These are phyloP conservation scores for Exophiala lecanii-corni DNA, from an alignment of 2,329 filamentous ascomycete genomes.

Conservation along the genomic window DNA sequence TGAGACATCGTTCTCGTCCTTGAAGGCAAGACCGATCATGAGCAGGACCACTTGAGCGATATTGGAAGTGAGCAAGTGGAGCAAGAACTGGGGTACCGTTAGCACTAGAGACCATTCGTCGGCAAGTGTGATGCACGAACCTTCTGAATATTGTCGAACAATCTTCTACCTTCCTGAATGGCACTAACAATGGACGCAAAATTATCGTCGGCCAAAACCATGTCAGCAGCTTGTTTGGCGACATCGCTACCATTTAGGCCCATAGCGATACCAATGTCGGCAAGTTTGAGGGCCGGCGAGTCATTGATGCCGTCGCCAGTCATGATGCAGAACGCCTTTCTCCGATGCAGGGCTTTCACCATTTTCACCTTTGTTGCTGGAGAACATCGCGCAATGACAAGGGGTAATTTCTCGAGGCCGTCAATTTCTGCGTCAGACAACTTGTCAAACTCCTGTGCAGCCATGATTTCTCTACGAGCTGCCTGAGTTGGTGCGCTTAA, in stretches of 20 bases:
- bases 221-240: slow-evolving; percentile 82
- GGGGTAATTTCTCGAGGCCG: slow-evolving; percentile 52
- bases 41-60: slow-evolving; percentile 79
- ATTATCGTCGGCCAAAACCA: slow-evolving; percentile 77
- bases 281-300: slow-evolving; percentile 63
- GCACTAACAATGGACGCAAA: slow-evolving; percentile 76
- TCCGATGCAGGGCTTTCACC: slow-evolving; percentile 10
- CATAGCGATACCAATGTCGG: slow-evolving; percentile 92
- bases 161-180: slow-evolving; percentile 71
- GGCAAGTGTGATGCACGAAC: not conserved
- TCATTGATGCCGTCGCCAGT: slow-evolving; percentile 85
- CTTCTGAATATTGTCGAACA: slow-evolving; percentile 75
- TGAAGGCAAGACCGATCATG: slow-evolving; percentile 74
- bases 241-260: slow-evolving; percentile 71
- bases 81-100: slow-evolving; percentile 57
- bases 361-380: slow-evolving; percentile 17
- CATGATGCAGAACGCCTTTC: slow-evolving; percentile 65
- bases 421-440: slow-evolving; percentile 71
- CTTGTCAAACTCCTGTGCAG: slow-evolving; percentile 73
- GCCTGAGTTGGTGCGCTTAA: slow-evolving; percentile 36
- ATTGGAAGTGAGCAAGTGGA: slow-evolving; percentile 74
- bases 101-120: not conserved
- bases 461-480: slow-evolving; percentile 66
- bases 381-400: slow-evolving; percentile 28
- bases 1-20: slow-evolving; percentile 64